phyloP scores from a whole-genome alignment of 2,329 filamentous ascomycete genomes.

The Fusarium pseudograminearum region DNA sequence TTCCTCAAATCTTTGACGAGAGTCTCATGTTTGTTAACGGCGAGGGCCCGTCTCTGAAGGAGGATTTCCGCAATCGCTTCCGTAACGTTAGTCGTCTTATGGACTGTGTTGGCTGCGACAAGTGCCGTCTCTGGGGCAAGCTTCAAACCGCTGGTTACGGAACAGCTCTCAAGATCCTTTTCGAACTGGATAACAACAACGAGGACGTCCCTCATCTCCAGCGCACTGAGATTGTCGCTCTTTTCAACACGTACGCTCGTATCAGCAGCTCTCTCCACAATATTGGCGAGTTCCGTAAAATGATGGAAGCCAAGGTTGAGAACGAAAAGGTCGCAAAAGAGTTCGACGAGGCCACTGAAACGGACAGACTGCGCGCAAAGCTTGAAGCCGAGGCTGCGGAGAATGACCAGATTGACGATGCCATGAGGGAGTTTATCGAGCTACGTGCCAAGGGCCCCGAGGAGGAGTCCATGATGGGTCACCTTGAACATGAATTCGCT shows the following conservation, averaged over 20 bases:
- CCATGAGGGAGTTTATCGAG: slow-evolving; percentile 53
- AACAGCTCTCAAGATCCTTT: slow-evolving; percentile 93
- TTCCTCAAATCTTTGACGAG: slow-evolving; percentile 92
- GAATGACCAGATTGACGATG: slow-evolving; percentile 53
- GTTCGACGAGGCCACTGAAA: slow-evolving; percentile 54
- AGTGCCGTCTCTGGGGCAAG: slow-evolving; percentile 98
- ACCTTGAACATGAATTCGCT: slow-evolving; percentile 72
- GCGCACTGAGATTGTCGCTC: slow-evolving; percentile 90
- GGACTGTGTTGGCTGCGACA: slow-evolving; percentile 99
- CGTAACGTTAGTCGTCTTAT: slow-evolving; percentile 96
- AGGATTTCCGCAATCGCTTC: slow-evolving; percentile 97
- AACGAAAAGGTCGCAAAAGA: slow-evolving; percentile 51
- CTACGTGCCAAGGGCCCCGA: slow-evolving; percentile 50
- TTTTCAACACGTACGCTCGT: slow-evolving; percentile 93
- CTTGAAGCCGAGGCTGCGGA: slow-evolving; percentile 51
- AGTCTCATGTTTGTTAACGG: slow-evolving; percentile 91
- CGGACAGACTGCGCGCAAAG: slow-evolving; percentile 28
- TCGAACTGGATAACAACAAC: slow-evolving; percentile 83
- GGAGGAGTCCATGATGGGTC: slow-evolving; percentile 61
- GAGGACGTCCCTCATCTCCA: slow-evolving; percentile 78
- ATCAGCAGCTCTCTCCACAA: slow-evolving; percentile 84
- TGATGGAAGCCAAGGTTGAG: slow-evolving; percentile 56
- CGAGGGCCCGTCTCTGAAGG: slow-evolving; percentile 83
- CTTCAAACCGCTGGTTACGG: slow-evolving; percentile 95
- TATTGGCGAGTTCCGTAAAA: slow-evolving; percentile 75